phyloP scores from a whole-genome alignment of 805 yeast species.

The Lachancea quebecensis region DNA sequence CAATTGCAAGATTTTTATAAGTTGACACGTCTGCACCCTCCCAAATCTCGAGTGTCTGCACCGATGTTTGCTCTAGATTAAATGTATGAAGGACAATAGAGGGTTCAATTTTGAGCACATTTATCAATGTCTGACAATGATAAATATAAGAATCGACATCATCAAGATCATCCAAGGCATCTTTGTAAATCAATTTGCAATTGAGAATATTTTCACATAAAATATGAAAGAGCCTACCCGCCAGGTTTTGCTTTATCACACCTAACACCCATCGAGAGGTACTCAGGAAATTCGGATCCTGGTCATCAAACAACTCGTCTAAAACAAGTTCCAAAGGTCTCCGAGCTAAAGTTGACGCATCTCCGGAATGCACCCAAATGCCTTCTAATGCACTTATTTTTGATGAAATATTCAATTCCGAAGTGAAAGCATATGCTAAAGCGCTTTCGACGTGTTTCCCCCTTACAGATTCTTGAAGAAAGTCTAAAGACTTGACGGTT shows the following conservation, averaged over 20 bases:
- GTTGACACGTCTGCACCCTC: conserved; percentile 45
- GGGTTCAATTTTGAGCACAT: conserved; percentile 43
- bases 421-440: conserved; percentile 47
- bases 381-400: conserved; percentile 52
- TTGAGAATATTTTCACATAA: conserved; percentile 49
- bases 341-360: conserved; percentile 32
- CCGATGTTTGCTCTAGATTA: conserved; percentile 51
- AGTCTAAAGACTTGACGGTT: conserved; percentile 57
- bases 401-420: conserved; percentile 32
- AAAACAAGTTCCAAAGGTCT: conserved; percentile 62
- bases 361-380: conserved; percentile 68
- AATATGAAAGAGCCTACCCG: conserved; percentile 54
- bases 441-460: conserved; percentile 66
- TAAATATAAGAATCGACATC: conserved; percentile 63
- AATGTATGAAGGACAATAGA: conserved; percentile 41
- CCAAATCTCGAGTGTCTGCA: conserved; percentile 33
- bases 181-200: conserved; percentile 31
- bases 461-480: conserved; percentile 48
- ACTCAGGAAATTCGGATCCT: conserved; percentile 37
- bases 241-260: conserved; percentile 43
- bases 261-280: conserved; percentile 45
- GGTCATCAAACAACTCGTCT: conserved; percentile 49
- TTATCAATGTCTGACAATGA: conserved; percentile 45
- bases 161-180: conserved; percentile 36
- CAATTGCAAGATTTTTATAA: conserved; percentile 49